Evolutionary conservation across 2,329 filamentous ascomycete species (phyloP).

Genomic region (Scopulariopsis brevicaulis): DNA sequence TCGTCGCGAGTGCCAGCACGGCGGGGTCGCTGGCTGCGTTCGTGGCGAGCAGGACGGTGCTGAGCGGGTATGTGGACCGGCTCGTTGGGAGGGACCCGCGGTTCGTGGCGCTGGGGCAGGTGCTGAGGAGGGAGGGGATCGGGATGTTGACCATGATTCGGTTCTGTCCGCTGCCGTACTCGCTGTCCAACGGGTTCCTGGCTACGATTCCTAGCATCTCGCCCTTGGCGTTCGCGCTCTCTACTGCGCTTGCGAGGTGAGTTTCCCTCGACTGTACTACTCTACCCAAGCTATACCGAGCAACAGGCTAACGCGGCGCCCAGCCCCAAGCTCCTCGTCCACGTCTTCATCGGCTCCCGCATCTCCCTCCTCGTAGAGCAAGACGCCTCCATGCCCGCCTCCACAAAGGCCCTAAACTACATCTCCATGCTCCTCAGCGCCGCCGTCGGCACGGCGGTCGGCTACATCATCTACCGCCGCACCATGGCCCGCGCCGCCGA

Average conservation of each 20-base stretch:
- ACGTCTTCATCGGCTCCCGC: constrained; percentile 82
- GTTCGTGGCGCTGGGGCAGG: constrained; percentile 80
- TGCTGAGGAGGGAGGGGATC: constrained; percentile 80
- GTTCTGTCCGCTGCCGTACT: constrained; percentile 86
- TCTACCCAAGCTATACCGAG: background rate
- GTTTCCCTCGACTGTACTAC: constrained; percentile 6
- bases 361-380: constrained; percentile 74
- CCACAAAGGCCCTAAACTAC: constrained; percentile 76
- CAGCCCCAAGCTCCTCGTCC: constrained; percentile 77
- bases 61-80: constrained; percentile 67
- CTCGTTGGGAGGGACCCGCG: constrained; percentile 74
- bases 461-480: constrained; percentile 72
- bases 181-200: constrained; percentile 85
- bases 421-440: constrained; percentile 64
- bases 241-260: constrained; percentile 64
- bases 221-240: constrained; percentile 63
- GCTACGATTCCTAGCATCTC: constrained; percentile 86
- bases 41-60: constrained; percentile 64
- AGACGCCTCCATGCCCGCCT: constrained; percentile 69
- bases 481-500: constrained; percentile 53
- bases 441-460: constrained; percentile 61
- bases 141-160: constrained; percentile 85
- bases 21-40: constrained; percentile 72
- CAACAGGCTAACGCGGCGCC: background rate
- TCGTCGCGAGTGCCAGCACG: constrained; percentile 69